Evolutionary conservation across 306 rosid species (phyloP).

Genomic region (Gastrolobium bilobum): DNA sequence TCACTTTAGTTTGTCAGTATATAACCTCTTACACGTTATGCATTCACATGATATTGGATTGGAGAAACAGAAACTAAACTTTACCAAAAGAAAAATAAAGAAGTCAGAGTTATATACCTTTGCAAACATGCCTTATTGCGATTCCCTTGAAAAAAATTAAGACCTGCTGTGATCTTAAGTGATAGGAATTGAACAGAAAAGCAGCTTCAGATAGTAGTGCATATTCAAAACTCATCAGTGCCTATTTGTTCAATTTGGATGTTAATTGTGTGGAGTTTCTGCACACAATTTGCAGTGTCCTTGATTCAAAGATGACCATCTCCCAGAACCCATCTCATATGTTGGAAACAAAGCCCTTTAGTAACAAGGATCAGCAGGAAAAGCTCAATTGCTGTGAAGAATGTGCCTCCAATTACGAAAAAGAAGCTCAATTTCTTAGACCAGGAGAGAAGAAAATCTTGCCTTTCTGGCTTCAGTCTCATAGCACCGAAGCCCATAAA

Average conservation of each 20-base stretch:
- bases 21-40: slow-evolving; percentile 47
- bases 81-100: slow-evolving; percentile 25
- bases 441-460: slow-evolving; percentile 65
- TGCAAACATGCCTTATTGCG: slow-evolving; percentile 11
- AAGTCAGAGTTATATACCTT: not conserved
- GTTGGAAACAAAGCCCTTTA: slow-evolving; percentile 65
- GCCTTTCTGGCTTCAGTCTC: slow-evolving; percentile 89
- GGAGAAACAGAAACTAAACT: slow-evolving; percentile 36
- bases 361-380: slow-evolving; percentile 56
- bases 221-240: not conserved
- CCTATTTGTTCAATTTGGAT: not conserved
- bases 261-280: slow-evolving; percentile 30
- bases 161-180: not conserved
- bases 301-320: slow-evolving; percentile 61
- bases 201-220: not conserved
- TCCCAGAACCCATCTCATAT: slow-evolving; percentile 55
- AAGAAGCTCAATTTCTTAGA: slow-evolving; percentile 68
- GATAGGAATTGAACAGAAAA: slow-evolving; percentile 8
- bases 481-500: slow-evolving; percentile 56
- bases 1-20: slow-evolving; percentile 58
- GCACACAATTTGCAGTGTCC: slow-evolving; percentile 57
- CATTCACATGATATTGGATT: slow-evolving; percentile 41
- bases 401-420: slow-evolving; percentile 72
- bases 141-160: not conserved
- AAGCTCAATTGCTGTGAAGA: slow-evolving; percentile 69